Base-by-base conservation (phyloP, 2,329 filamentous ascomycete species). In the Chaetoscypha palmicola region DNA sequence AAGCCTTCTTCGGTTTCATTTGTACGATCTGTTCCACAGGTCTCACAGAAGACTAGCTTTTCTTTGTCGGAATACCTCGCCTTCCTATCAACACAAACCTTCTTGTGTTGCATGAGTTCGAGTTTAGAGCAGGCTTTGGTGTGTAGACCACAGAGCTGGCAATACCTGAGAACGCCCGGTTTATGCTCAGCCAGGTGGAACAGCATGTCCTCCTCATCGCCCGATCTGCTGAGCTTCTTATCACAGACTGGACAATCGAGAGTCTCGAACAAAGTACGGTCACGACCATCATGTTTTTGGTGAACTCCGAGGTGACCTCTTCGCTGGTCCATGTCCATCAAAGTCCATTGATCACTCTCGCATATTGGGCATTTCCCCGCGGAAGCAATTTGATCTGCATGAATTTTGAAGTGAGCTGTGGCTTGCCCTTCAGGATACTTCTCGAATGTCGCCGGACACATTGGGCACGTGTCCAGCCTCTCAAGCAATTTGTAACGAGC, bases 201-300 rank as follows among this genome's bases (percentile, higher is more conserved):
- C 8, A 58, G 35, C 7, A 57, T 40, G 12, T 46, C 26, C 19
- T 48, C 40, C 9, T 47, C 22, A 3, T 41, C 28, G n/a, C 20
- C 23, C n/a, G 49, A 35, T 16, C 26, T 14, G 20, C 33, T 20
- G 3, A 60, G 33, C 5, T 52, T 46, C 4, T 35, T 30, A 33
- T 55, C 49, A 31, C 57, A 60, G 24, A 56, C 35, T 17, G 55
- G 56, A 24, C 58, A 60, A 19, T 47, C 24, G 11, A 51, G 35
- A 4, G 28, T 34, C 5, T 50, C 35, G 45, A 48, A 59, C 21
- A 53, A 56, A 19, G 26, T 38, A n/a, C n/a, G n/a, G 16, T 44
- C 23, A 1, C 20, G 45, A 12, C 46, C 45, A 4, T 14, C 20
- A 14, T 31, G 22, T 1, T 35, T 19, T 14, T 47, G 44, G 44